phyloP scores from a whole-genome alignment of 2,329 filamentous ascomycete species.

The Colletotrichum sp. region DNA sequence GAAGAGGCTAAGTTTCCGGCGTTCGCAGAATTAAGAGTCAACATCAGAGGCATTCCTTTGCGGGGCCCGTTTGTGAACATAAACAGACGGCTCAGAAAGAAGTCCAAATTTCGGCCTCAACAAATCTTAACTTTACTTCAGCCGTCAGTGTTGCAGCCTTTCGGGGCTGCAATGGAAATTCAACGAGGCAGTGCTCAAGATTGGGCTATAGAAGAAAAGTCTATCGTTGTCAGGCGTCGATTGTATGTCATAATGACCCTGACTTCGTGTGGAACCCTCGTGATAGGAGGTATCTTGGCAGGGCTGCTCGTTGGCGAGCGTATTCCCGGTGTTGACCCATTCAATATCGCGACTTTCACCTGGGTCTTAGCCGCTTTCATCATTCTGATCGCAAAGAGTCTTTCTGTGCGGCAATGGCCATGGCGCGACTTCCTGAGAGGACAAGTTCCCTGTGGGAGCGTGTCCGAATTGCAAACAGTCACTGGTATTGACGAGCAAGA shows the following conservation, averaged over 20 bases:
- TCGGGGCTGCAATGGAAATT: too few species aligned
- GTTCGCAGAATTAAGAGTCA: too few species aligned
- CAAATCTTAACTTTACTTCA: too few species aligned
- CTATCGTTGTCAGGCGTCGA: too few species aligned
- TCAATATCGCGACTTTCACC: conserved; percentile 29
- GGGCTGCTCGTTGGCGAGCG: background rate
- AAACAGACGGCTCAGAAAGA: too few species aligned
- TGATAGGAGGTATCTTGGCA: background rate
- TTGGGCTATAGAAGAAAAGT: too few species aligned
- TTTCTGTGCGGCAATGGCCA: conserved; percentile 27
- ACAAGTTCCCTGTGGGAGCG: conserved; percentile 26
- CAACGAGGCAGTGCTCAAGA: too few species aligned
- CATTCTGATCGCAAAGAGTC: conserved; percentile 27
- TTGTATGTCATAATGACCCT: background rate
- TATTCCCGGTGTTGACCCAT: conserved; percentile 31
- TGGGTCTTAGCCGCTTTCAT: conserved; percentile 31
- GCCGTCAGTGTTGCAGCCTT: too few species aligned
- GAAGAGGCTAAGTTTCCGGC: too few species aligned
- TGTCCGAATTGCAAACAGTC: conserved; percentile 26
- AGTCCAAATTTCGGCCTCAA: too few species aligned
- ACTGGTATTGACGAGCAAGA: conserved; percentile 27
- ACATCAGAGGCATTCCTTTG: too few species aligned
- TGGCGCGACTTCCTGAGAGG: conserved; percentile 33
- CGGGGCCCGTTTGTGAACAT: too few species aligned
- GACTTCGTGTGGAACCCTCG: accelerated